These are phyloP conservation scores for Pisolithus marmoratus DNA, from an alignment of 768 basidiomycete species.

Conservation along the genomic window DNA sequence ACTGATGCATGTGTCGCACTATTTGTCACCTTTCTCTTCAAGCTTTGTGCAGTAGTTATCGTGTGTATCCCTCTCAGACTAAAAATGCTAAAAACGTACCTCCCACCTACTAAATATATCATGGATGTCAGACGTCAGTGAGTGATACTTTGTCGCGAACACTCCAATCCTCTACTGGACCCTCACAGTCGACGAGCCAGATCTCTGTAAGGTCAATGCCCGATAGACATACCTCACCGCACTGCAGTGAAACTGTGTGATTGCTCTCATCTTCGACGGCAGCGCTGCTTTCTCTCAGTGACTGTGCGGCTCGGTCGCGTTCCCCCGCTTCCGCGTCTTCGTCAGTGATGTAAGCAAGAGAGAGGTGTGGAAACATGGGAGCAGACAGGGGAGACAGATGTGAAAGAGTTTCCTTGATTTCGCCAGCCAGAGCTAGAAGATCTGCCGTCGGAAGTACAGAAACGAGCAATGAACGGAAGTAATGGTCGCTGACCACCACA, in stretches of 20 bases:
- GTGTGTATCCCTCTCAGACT: not conserved
- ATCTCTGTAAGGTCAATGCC: constrained; percentile 46
- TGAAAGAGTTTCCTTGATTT: constrained; percentile 36
- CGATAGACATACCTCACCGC: constrained; percentile 28
- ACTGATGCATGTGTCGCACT: not conserved
- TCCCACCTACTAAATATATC: not conserved
- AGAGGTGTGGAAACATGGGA: constrained; percentile 65
- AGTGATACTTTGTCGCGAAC: constrained; percentile 37
- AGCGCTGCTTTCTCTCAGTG: constrained; percentile 33
- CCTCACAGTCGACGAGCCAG: constrained; percentile 57
- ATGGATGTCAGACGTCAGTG: not conserved
- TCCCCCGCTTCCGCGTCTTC: constrained; percentile 44
- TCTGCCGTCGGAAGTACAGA: constrained; percentile 40
- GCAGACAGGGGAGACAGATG: constrained; percentile 37
- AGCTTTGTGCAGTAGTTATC: too few relatives aligned
- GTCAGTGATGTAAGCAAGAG: constrained; percentile 67
- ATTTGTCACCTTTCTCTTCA: not conserved
- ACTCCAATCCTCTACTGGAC: constrained; percentile 54
- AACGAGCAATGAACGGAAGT: constrained; percentile 68
- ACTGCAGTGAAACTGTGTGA: constrained; percentile 21
- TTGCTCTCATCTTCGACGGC: constrained; percentile 25
- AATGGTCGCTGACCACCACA: constrained; percentile 54
- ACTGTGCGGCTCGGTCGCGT: constrained; percentile 42
- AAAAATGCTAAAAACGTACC: not conserved
- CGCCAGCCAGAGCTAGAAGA: constrained; percentile 43